Conservation (phyloP, 352 stramenopile genomes). For the Globisporangium solare region DNA sequence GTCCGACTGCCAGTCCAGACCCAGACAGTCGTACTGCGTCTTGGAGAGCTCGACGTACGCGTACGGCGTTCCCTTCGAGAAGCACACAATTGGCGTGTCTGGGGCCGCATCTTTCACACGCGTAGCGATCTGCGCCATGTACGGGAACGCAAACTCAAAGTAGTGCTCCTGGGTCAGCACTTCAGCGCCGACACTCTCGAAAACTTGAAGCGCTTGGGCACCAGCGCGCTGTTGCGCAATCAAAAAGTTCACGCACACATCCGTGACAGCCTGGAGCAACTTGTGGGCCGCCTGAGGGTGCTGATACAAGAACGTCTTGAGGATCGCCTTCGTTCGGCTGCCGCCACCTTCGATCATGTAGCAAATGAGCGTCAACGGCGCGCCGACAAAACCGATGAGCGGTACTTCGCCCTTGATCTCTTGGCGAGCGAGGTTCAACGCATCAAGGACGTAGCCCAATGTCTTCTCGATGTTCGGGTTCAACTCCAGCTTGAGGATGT, state of each 20-base stretch:
- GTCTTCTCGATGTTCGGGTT: conserved; percentile 90
- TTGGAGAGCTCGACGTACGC: conserved; percentile 63
- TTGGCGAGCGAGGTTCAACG: conserved; percentile 91
- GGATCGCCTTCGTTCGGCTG: conserved; percentile 92
- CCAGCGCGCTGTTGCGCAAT: conserved; percentile 91
- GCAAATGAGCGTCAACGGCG: conserved; percentile 95
- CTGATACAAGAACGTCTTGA: conserved; percentile 94
- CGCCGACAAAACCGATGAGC: conserved; percentile 98
- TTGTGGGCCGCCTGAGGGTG: conserved; percentile 89
- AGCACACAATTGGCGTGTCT: conserved; percentile 72
- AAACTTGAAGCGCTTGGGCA: conserved; percentile 95
- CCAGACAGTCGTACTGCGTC: conserved; percentile 94
- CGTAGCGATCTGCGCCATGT: conserved; percentile 77
- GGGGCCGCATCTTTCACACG: conserved; percentile 69
- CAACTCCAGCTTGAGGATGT: conserved; percentile 90
- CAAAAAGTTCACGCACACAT: conserved; percentile 96
- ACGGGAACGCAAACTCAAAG: conserved; percentile 93
- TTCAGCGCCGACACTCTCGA: conserved; percentile 95
- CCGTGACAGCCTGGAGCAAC: conserved; percentile 92
- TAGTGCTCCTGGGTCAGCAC: conserved; percentile 94
- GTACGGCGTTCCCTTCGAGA: conserved; percentile 84
- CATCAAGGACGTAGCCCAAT: conserved; percentile 94
- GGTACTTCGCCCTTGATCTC: conserved; percentile 90
- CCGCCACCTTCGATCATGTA: conserved; percentile 98
- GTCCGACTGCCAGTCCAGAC: conserved; percentile 93